These are phyloP conservation scores for Amesomyces nigricolor DNA, from an alignment of 2,329 filamentous ascomycete species.

Conservation along the genomic window DNA sequence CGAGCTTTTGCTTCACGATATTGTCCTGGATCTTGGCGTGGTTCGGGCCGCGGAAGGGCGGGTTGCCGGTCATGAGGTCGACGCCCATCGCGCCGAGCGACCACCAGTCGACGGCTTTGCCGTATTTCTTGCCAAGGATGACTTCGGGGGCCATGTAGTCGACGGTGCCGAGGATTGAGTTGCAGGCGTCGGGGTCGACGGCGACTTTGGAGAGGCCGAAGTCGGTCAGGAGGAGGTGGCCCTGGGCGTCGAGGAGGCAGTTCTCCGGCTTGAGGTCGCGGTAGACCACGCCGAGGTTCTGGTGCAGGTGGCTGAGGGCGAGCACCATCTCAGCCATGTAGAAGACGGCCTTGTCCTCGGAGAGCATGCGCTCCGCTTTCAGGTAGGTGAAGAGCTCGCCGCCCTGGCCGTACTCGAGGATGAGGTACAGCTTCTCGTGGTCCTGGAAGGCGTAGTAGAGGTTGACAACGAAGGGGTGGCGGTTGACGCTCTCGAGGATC, in stretches of 20 bases:
- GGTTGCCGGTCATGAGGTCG: constrained; percentile 86
- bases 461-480: constrained; percentile 96
- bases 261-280: constrained; percentile 97
- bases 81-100: constrained; percentile 88
- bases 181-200: constrained; percentile 66
- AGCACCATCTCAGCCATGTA: constrained; percentile 99
- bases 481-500: constrained; percentile 91
- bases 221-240: constrained; percentile 90
- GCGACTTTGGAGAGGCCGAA: constrained; percentile 96
- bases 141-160: constrained; percentile 99
- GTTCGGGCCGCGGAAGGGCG: constrained; percentile 86
- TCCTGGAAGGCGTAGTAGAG: constrained; percentile 98
- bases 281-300: constrained; percentile 89
- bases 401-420: constrained; percentile 94
- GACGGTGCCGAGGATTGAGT: constrained; percentile 87
- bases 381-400: constrained; percentile 97
- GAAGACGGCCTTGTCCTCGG: constrained; percentile 82
- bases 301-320: constrained; percentile 87
- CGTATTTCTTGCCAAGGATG: constrained; percentile 80
- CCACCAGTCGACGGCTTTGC: constrained; percentile 98
- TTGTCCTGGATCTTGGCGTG: constrained; percentile 93
- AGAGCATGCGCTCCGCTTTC: constrained; percentile 89
- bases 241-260: constrained; percentile 84
- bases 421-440: constrained; percentile 93
- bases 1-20: constrained; percentile 87